These are phyloP conservation scores for Ogataea corticis DNA, from an alignment of 805 yeast genomes.

Conservation along the genomic window DNA sequence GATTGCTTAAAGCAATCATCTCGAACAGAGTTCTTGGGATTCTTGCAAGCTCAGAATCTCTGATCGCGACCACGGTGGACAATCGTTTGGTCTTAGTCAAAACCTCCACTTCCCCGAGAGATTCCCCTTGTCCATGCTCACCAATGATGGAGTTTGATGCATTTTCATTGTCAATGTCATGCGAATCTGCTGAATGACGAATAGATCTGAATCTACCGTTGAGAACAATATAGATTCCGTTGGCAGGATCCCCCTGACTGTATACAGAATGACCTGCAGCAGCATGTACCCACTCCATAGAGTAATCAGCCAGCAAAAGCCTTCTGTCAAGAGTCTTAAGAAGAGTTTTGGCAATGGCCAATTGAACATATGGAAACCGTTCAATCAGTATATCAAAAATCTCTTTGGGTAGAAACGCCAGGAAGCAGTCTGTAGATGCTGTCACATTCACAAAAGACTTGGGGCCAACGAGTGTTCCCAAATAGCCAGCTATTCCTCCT, in stretches of 20 bases:
- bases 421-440: constrained; percentile 62
- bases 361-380: constrained; percentile 69
- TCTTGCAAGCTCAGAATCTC: constrained; percentile 93
- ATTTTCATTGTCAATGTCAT: constrained; percentile 25
- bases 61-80: constrained; percentile 73
- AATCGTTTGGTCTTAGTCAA: constrained; percentile 74
- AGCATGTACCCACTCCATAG: constrained; percentile 91
- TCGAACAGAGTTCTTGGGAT: constrained; percentile 91
- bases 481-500: constrained; percentile 87
- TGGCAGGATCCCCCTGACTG: constrained; percentile 82
- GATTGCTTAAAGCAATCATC: constrained; percentile 77
- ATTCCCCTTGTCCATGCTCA: constrained; percentile 92
- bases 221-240: constrained; percentile 84
- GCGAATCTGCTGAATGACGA: constrained; percentile 14
- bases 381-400: constrained; percentile 70
- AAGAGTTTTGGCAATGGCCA: constrained; percentile 74
- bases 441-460: constrained; percentile 72
- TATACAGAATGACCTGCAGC: constrained; percentile 83
- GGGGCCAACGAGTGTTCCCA: constrained; percentile 78
- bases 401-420: constrained; percentile 68
- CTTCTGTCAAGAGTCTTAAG: constrained; percentile 66
- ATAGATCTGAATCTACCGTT: constrained; percentile 85
- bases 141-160: constrained; percentile 38
- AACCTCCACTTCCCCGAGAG: constrained; percentile 94
- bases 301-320: constrained; percentile 78